Conservation (phyloP, 2,329 filamentous ascomycete species). For the Pleurostoma richardsiae region DNA sequence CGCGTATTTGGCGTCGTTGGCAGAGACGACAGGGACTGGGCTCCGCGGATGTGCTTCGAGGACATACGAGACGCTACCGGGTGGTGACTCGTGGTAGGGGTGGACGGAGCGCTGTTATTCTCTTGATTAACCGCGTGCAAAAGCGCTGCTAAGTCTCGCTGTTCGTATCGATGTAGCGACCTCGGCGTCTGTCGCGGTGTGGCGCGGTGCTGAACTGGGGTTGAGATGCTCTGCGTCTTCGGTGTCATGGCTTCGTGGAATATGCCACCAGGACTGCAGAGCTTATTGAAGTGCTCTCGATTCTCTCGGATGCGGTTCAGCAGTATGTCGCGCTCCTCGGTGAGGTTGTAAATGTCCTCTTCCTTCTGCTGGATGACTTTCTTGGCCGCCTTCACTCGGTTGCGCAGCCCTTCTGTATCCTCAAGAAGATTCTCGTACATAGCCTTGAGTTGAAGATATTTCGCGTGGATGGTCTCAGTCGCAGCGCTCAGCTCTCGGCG, state of each 20-base stretch:
- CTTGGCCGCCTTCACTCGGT: constrained; percentile 67
- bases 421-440: constrained; percentile 62
- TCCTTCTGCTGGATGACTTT: constrained; percentile 74
- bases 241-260: constrained; percentile 60
- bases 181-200: constrained; percentile 48
- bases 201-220: constrained; percentile 39
- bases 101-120: constrained; percentile 69
- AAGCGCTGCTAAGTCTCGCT: constrained; percentile 70
- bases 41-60: constrained; percentile 65
- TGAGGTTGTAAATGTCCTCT: constrained; percentile 63
- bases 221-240: constrained; percentile 36
- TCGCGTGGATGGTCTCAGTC: constrained; percentile 47
- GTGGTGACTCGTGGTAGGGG: constrained; percentile 48
- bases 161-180: constrained; percentile 34
- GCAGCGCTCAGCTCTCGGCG: constrained; percentile 46
- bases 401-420: constrained; percentile 59
- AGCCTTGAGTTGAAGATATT: constrained; percentile 58
- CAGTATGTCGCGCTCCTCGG: constrained; percentile 72
- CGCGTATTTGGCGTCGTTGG: constrained; percentile 68
- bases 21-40: constrained; percentile 80
- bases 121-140: constrained; percentile 78
- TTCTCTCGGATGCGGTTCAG: constrained; percentile 85
- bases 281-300: constrained; percentile 75
- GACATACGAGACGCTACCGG: constrained; percentile 38
- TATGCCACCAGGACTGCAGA: constrained; percentile 69